Base-by-base conservation (phyloP, 176 grass and related monocot species). In the Leersia perrieri region DNA sequence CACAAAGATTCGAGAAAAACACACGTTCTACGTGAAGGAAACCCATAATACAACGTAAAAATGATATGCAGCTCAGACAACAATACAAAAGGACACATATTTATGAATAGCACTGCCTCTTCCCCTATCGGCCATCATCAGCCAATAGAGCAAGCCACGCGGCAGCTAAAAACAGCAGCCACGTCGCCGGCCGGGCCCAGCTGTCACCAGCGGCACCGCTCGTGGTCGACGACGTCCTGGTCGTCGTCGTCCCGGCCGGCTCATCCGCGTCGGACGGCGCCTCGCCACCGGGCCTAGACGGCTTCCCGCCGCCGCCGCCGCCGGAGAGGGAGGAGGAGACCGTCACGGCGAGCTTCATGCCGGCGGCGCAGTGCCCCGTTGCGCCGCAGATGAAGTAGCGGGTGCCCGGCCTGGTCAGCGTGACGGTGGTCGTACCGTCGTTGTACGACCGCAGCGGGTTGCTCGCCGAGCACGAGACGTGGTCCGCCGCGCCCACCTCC, bases 381-480 rank as follows among this genome's bases (percentile, higher is more conserved):
- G 71, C 15, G 51, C 88, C 85, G 70, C 93, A 96, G 82, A 96
- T 90, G 87, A 92, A 96, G 82, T 96, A 90, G 36, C 93, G 85
- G 6, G 82, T 87, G 31, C 93, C 93, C 14, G 88, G 25, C 29
- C 31, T 64, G 11, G 88, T 82, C 27, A 96, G 85, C 29, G 60
- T 55, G 71, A 96, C 75, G 67, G 30, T 89, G 65, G 93, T 87
- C 75, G 71, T 96, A 81, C 87, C 82, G 58, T 82, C 88, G 14
- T 27, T 40, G 76, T 78, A 88, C 11, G 80, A 66, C 58, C 77
- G 82, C 41, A 96, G 82, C 73, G 90, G 40, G 39, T 78, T 92
- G 75, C 74, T 70, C 72, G 79, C 31, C 14, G 88, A 90, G 82
- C 93, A 96, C 10, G 85, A 72, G 38, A 51, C 26, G 82, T 90